A percentile compares a stretch with the other conserved stretches of the same genome.
Conservation (phyloP, 352 stramenopile genomes). For the Pythium insidiosum region DNA sequence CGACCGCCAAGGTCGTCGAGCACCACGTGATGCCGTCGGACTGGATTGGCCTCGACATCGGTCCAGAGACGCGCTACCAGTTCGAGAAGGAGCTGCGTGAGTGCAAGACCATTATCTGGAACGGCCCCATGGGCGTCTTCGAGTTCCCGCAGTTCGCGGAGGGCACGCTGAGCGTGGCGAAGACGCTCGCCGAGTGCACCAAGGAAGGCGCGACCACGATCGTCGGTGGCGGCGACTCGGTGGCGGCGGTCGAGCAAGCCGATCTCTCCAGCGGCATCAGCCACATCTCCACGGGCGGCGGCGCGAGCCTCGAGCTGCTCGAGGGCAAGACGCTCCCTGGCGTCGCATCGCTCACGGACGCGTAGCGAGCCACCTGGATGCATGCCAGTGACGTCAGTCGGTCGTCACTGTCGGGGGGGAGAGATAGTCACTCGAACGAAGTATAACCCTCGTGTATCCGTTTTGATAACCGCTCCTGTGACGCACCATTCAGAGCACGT, state of each 20-base stretch:
- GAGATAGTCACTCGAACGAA: too few relatives aligned
- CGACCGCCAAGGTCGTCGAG: slow-evolving; percentile 42
- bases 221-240: slow-evolving; percentile 94
- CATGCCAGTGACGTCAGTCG: too few relatives aligned
- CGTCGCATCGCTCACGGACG: slow-evolving; percentile 91
- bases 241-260: slow-evolving; percentile 92
- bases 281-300: slow-evolving; percentile 97
- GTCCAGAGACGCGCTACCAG: slow-evolving; percentile 36
- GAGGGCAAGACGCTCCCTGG: slow-evolving; percentile 97
- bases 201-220: slow-evolving; percentile 78
- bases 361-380: too few relatives aligned
- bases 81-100: slow-evolving; percentile 84
- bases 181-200: slow-evolving; percentile 89
- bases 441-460: too few relatives aligned
- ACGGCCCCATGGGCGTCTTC: slow-evolving; percentile 97
- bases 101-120: slow-evolving; percentile 92
- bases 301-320: slow-evolving; percentile 97
- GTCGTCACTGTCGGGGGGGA: too few relatives aligned
- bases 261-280: slow-evolving; percentile 91
- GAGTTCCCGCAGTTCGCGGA: slow-evolving; percentile 95
- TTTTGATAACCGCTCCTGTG: too few relatives aligned
- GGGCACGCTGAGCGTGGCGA: slow-evolving; percentile 90
- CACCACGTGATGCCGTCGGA: slow-evolving; percentile 90
- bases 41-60: slow-evolving; percentile 94
- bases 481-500: too few relatives aligned